Conservation (phyloP, 2,329 filamentous ascomycete species). For the Pyrenochaeta sp. region DNA sequence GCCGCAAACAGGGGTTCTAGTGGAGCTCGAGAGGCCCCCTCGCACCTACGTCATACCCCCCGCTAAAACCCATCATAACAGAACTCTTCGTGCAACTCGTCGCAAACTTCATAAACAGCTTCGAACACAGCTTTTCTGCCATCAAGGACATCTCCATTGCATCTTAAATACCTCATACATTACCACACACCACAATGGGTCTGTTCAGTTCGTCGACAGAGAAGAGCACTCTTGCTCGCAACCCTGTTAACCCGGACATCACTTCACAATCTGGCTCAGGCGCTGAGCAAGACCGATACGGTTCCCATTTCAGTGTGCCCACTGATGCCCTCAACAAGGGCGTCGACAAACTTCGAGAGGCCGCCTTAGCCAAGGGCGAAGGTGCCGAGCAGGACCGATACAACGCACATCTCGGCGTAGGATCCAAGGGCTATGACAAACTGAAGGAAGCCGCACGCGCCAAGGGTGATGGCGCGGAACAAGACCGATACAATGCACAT, state of each 20-base stretch:
- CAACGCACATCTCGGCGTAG: slow-evolving; percentile 24
- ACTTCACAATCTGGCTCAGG: slow-evolving; percentile 37
- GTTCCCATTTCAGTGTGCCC: slow-evolving; percentile 34
- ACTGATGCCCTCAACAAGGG: slow-evolving; percentile 29
- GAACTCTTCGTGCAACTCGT: not conserved
- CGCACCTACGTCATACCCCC: slow-evolving; percentile 1
- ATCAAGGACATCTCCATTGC: not conserved
- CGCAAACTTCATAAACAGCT: not conserved
- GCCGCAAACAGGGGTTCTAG: not conserved
- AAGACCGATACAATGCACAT: slow-evolving; percentile 42
- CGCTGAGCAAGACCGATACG: slow-evolving; percentile 45
- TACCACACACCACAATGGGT: slow-evolving; percentile 30
- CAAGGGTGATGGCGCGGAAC: slow-evolving; percentile 40
- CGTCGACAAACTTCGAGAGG: slow-evolving; percentile 27
- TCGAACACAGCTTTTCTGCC: not conserved
- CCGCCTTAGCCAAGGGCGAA: slow-evolving; percentile 18
- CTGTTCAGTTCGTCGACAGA: slow-evolving; percentile 34
- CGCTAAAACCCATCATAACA: not conserved
- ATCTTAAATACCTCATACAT: not conserved
- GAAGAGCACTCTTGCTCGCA: slow-evolving; percentile 22
- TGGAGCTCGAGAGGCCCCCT: not conserved
- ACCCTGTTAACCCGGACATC: slow-evolving; percentile 34
- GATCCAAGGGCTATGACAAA: slow-evolving; percentile 22
- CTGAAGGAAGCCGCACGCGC: slow-evolving; percentile 29
- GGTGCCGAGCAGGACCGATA: slow-evolving; percentile 39